Conservation (phyloP, 2,329 filamentous ascomycete genomes). For the Colletotrichum sp. region DNA sequence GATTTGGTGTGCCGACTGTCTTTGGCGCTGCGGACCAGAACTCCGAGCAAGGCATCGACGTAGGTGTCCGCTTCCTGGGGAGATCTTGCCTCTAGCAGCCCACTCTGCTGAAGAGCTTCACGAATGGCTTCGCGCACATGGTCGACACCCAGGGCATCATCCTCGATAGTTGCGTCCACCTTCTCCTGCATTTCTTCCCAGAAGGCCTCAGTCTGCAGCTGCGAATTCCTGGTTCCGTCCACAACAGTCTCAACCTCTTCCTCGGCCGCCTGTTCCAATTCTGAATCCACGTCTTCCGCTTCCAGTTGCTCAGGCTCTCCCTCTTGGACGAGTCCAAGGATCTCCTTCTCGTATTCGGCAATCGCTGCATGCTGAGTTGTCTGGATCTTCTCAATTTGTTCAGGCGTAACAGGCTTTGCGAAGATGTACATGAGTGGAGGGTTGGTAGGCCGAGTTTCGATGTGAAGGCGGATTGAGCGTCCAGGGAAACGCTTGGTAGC, state of each 20-base stretch:
- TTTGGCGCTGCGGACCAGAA: constrained; percentile 40
- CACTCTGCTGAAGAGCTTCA: constrained; percentile 59
- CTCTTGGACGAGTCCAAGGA: constrained; percentile 55
- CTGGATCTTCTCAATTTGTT: constrained; percentile 77
- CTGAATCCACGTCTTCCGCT: constrained; percentile 17
- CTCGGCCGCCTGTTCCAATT: constrained; percentile 2
- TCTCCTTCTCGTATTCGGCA: constrained; percentile 69
- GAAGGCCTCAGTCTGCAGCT: constrained; percentile 38
- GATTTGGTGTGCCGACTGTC: not conserved
- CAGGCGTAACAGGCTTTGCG: constrained; percentile 79
- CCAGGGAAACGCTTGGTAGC: constrained; percentile 78
- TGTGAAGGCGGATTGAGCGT: constrained; percentile 77
- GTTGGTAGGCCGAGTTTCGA: constrained; percentile 71
- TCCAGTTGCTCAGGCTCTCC: constrained; percentile 8
- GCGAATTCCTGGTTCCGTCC: constrained; percentile 21
- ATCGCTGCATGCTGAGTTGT: constrained; percentile 66
- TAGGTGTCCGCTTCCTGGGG: constrained; percentile 51
- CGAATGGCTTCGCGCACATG: constrained; percentile 59
- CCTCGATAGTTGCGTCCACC: constrained; percentile 61
- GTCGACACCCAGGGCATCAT: constrained; percentile 57
- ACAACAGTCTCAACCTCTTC: constrained; percentile 18
- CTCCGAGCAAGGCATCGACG: constrained; percentile 54
- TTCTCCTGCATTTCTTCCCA: constrained; percentile 61
- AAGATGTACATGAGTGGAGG: constrained; percentile 85
- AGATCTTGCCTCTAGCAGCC: constrained; percentile 50